Base-by-base conservation (phyloP, 2,329 filamentous ascomycete species). In the Penicillium paneum region DNA sequence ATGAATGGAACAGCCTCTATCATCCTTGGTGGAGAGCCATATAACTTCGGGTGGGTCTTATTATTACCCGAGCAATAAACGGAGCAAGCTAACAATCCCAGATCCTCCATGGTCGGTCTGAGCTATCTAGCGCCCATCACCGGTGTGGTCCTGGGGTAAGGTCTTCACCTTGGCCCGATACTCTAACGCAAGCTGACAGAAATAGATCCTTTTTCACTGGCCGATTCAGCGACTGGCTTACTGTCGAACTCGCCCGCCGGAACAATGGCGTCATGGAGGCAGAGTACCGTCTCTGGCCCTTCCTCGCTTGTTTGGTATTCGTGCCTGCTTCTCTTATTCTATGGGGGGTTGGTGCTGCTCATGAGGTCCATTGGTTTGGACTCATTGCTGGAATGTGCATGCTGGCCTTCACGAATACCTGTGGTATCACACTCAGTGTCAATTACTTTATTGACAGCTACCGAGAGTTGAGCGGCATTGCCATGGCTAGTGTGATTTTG, bases 361-460 rank as follows among this genome's bases (percentile, higher is more conserved):
- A 76, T 45, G 67, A 72, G 17, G 55, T 77, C 0, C 74, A 72
- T 55, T 76, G 75, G 68, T 71, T 78, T 40, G 72, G 75, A 1
- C 64, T 77, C 5, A 65, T 76, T 19, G 70, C 76, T 24, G 74
- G 72, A 3, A 76, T 78, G 74, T 72, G 69, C 51, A 63, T 75
- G 32, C 67, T 77, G 28, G 74, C 74, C 2, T 72, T 74, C 54
- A 70, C 71, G 13, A 71, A 70, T 50, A 69, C 71, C 2, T 67
- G 64, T 19, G 74, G 73, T 1, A 65, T 74, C 19, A 71, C 72
- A 0, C 62, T 75, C 17, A 72, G 70, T 41, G 67, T 76, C 43
- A 74, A 74, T 48, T 76, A 76, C 39, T 56, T 74, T 13, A 70
- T 76, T 5, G 74, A 76, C 57, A 72, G 71, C 52, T 76, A 75